Evolutionary conservation across 2,329 filamentous ascomycete species (phyloP), one percentile per base, ranked within the genome.

Genomic region (Capronia coronata): DNA sequence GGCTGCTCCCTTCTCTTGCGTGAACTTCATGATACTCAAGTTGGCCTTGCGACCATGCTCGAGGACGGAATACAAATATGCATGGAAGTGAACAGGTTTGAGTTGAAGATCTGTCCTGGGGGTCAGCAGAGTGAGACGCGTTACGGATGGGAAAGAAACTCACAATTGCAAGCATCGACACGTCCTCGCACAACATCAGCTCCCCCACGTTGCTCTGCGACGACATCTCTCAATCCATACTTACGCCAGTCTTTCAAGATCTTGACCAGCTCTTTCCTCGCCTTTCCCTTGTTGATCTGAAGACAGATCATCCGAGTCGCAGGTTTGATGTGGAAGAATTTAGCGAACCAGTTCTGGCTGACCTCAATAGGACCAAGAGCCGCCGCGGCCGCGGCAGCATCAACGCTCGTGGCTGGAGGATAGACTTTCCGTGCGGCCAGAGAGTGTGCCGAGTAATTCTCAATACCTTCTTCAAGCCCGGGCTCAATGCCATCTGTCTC

Each of bases 291-390:
- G 3, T 84, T 80, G 19, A 88, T 75, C 2, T 76, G 76, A 65
- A 96, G 83, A 65, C 88, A 93, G 13, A 96, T 68, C 22, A 86
- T 77, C 56, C 80, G 80, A 13, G 75, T 83, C 0, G 84, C 86
- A 1, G 91, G 91, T 65, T 93, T 95, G 63, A 96, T 84, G 48
- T 88, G 82, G 71, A 97, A 87, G 39, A 97, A 80, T 13, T 87
- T 85, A 23, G 87, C 84, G 46, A 97, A 78, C 90, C 91, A 96
- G 59, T 85, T 94, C 62, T 88, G 83, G 63, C 82, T 83, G 23
- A 80, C 77, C 54, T 81, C 82, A 61, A 78, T 85, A 67, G 75
- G 64, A 54, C 69, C 70, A 56, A 62, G 65, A 13, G 46, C 51
- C 7, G 49, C 49, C 2, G 49, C 48, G 18, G 54, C 54, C 21